These are phyloP conservation scores for Gloeopeniophorella convolvens DNA, from an alignment of 768 basidiomycete genomes.

Conservation along the genomic window DNA sequence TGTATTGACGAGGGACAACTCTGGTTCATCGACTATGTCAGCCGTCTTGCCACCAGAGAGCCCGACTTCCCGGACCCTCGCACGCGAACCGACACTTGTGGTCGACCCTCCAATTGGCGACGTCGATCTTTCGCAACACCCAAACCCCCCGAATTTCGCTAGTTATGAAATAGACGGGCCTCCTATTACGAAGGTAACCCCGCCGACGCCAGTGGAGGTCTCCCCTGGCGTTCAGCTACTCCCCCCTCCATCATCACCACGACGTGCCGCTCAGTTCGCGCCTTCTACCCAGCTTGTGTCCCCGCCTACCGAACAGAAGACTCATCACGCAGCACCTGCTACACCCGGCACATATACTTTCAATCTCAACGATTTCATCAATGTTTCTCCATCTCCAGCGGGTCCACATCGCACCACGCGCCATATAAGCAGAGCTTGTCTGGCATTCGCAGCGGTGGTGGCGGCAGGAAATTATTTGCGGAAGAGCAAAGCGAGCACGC, in stretches of 20 bases:
- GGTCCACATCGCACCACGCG: slow-evolving; percentile 12
- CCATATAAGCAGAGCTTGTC: slow-evolving; percentile 17
- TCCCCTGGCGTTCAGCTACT: slow-evolving; percentile 5
- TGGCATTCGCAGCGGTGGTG: slow-evolving; percentile 18
- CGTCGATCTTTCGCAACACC: slow-evolving; percentile 7
- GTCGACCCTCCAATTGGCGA: slow-evolving; percentile 6
- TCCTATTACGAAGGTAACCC: slow-evolving; percentile 17
- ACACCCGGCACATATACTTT: slow-evolving; percentile 22
- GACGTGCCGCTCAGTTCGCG: not conserved
- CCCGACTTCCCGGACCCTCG: slow-evolving; percentile 3
- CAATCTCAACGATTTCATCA: slow-evolving; percentile 23
- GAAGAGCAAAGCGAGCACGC: slow-evolving; percentile 19
- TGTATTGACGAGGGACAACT: slow-evolving; percentile 28
- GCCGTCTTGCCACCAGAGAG: slow-evolving; percentile 3
- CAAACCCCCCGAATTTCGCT: not conserved
- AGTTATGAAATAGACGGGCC: not conserved
- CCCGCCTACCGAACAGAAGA: slow-evolving; percentile 10
- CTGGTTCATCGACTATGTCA: slow-evolving; percentile 35
- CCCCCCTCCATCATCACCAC: slow-evolving; percentile 15
- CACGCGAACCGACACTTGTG: slow-evolving; percentile 10
- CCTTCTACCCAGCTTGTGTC: slow-evolving; percentile 7
- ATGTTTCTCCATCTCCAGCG: slow-evolving; percentile 22
- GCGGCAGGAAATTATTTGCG: slow-evolving; percentile 20
- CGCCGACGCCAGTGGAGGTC: slow-evolving; percentile 19
- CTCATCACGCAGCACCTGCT: slow-evolving; percentile 12